Evolutionary conservation across 176 grass and related monocot genomes (phyloP), one percentile per base, ranked within the genome.

Genomic region (Rhynchospora pubera): DNA sequence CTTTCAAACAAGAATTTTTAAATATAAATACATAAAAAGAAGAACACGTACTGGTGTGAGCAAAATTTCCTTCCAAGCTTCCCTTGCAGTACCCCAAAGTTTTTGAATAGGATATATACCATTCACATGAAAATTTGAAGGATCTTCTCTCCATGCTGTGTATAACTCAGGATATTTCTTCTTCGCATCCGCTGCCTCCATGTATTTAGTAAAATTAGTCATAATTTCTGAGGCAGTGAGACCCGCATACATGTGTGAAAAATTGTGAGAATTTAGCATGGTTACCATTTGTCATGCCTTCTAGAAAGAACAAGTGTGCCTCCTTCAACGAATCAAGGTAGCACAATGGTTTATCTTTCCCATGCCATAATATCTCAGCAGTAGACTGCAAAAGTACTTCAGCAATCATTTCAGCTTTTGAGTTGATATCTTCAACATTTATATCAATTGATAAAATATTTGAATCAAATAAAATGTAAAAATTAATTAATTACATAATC

Each of bases 111-210:
- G 26, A 28, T 28, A 28, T 28, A 97, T 73, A 48, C 85, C 93
- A 72, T 93, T 83, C 58, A 97, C 91, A 73, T 91, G 56, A 80
- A 97, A 97, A 84, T 97, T 89, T 73, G 91, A 34, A 51, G 91
- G 91, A 83, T 97, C 88, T 85, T 97, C 90, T 77, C 93, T 86
- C 93, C 93, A 97, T 84, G 26, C 70, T 15, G 79, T 93, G 80
- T 97, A 97, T 26, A 97, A 78, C 62, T 93, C 87, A 42, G 93
- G 85, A 77, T 93, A 93, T 30, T 97, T 85, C 83, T 80, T 88
- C 85, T 91, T 93, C 84, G 93, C 93, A 89, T 97, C 93, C 83
- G 85, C 85, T 93, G 90, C 87, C 91, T 93, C 91, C 89, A 97
- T 84, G 67, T 53, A 79, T 61, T 52, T 55, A 86, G 46, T 45